phyloP scores from a whole-genome alignment of 2,329 filamentous ascomycete species.

The Scedosporium boydii region DNA sequence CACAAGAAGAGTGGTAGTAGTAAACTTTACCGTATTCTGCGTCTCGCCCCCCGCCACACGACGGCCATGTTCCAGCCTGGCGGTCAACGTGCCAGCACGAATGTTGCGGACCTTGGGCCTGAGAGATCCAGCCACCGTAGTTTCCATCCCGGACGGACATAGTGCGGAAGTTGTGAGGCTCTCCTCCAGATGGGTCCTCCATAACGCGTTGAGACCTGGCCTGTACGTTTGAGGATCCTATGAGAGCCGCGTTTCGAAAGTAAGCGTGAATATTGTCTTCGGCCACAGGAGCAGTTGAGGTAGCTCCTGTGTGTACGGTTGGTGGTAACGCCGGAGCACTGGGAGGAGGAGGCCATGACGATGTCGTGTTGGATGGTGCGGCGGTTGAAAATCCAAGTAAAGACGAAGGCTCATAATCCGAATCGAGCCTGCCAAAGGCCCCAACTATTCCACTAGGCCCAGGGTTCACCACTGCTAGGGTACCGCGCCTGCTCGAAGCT shows the following conservation, averaged over 20 bases:
- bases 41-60: background rate
- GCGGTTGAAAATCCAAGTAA: background rate
- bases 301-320: background rate
- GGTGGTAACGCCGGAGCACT: background rate
- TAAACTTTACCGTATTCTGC: background rate
- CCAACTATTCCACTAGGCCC: background rate
- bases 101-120: background rate
- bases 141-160: background rate
- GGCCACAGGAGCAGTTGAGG: background rate
- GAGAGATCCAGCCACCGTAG: background rate
- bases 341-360: background rate
- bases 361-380: background rate
- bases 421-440: background rate
- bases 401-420: background rate
- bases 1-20: background rate
- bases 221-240: background rate
- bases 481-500: background rate
- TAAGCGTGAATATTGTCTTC: background rate
- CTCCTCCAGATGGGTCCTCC: background rate
- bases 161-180: background rate
- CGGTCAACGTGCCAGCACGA: conserved; percentile 1
- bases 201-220: background rate
- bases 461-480: background rate
- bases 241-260: background rate
- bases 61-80: background rate